phyloP scores from a whole-genome alignment of 192 early-diverging fungal species.

The Coemansia sp. region DNA sequence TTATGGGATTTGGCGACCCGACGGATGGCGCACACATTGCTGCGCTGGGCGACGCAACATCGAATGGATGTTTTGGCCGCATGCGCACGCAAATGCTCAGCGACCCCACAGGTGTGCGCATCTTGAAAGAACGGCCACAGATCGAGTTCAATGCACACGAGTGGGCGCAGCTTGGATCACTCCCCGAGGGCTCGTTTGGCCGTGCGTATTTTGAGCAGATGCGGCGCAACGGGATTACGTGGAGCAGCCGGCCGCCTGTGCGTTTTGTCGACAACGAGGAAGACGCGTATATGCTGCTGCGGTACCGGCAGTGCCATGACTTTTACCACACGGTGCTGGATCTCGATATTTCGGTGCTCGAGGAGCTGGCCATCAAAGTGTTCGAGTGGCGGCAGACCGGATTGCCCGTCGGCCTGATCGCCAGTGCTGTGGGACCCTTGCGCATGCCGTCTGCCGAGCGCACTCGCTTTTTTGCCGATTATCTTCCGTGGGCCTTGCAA shows the following conservation, averaged over 20 bases:
- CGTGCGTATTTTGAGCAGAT: slow-evolving; percentile 80
- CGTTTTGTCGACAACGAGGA: slow-evolving; percentile 88
- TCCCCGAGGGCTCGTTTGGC: slow-evolving; percentile 80
- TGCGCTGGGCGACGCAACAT: slow-evolving; percentile 84
- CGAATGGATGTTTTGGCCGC: slow-evolving; percentile 61
- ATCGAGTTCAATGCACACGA: slow-evolving; percentile 72
- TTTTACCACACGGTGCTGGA: slow-evolving; percentile 91
- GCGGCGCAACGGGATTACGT: slow-evolving; percentile 74
- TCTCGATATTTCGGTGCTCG: slow-evolving; percentile 76
- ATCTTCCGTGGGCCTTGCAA: slow-evolving; percentile 93
- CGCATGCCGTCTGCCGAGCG: slow-evolving; percentile 63
- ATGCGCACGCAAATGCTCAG: slow-evolving; percentile 81
- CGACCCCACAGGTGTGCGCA: slow-evolving; percentile 72
- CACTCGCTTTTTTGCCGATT: slow-evolving; percentile 60
- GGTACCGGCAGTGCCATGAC: slow-evolving; percentile 93
- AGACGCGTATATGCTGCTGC: slow-evolving; percentile 88
- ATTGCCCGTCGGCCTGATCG: slow-evolving; percentile 83
- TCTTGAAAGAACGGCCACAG: slow-evolving; percentile 77
- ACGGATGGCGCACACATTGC: slow-evolving; percentile 56
- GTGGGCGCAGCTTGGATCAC: slow-evolving; percentile 58
- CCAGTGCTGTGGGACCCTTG: slow-evolving; percentile 80
- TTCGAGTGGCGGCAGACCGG: slow-evolving; percentile 92
- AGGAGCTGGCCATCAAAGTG: slow-evolving; percentile 93
- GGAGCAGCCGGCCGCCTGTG: slow-evolving; percentile 79
- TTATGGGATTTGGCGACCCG: slow-evolving; percentile 76